Percentiles rank a stretch among this genome's conserved stretches.
phyloP scores from a whole-genome alignment of 2,329 filamentous ascomycete genomes.

The Cadophora sp. region DNA sequence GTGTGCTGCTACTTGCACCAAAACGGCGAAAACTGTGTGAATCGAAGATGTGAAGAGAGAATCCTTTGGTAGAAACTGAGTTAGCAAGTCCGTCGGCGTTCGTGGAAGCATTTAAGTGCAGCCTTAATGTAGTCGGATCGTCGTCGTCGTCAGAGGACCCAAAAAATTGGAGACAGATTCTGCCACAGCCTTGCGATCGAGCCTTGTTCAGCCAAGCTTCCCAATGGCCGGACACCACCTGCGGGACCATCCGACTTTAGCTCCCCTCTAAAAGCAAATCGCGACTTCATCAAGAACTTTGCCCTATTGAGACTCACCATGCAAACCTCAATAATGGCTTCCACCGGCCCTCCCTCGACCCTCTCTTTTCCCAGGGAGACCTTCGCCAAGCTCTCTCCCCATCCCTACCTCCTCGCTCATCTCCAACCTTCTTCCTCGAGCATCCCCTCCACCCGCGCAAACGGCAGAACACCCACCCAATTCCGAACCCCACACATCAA shows the following conservation, averaged over 20 bases:
- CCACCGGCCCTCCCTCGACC: conserved; percentile 37
- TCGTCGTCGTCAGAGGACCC: not conserved
- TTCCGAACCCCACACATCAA: conserved; percentile 79
- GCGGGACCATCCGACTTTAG: conserved; percentile 25
- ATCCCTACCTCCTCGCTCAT: conserved; percentile 88
- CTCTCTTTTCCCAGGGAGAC: conserved; percentile 65
- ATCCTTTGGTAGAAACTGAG: too few relatives aligned
- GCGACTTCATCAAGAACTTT: conserved; percentile 24
- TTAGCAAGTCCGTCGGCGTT: too few relatives aligned
- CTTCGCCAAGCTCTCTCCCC: conserved; percentile 89
- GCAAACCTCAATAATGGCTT: conserved; percentile 32
- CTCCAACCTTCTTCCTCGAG: conserved; percentile 65
- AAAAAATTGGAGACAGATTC: conserved; percentile 2
- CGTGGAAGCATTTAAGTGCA: too few relatives aligned
- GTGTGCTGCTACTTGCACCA: too few relatives aligned
- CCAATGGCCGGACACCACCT: conserved; percentile 21
- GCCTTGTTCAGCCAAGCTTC: conserved; percentile 9
- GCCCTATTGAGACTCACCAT: not conserved
- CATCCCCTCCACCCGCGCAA: conserved; percentile 73
- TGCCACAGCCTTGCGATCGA: conserved; percentile 25
- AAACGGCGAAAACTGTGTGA: too few relatives aligned
- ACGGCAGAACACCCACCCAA: conserved; percentile 75
- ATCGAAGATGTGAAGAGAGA: too few relatives aligned
- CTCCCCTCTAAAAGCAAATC: conserved; percentile 23
- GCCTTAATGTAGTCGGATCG: not conserved